phyloP scores from a whole-genome alignment of 2,329 filamentous ascomycete species.

The Sporothrix brasiliensis region DNA sequence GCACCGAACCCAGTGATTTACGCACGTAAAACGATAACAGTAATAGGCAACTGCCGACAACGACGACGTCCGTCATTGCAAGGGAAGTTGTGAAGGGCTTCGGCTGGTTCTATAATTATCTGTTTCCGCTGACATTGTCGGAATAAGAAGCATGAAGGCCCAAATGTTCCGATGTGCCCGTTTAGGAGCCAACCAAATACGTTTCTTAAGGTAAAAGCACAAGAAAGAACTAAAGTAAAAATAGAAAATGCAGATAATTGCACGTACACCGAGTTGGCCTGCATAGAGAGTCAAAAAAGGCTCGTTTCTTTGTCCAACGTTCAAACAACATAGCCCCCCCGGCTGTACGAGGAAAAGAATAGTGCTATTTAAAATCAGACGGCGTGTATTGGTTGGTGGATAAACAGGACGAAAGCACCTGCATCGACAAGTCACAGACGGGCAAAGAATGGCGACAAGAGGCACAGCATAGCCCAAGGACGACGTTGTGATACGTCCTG shows the following conservation, averaged over 20 bases:
- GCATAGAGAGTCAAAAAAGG: background rate
- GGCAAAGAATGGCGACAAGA: background rate
- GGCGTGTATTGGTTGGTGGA: conserved; percentile 24
- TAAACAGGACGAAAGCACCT: conserved; percentile 4
- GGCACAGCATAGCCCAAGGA: no score
- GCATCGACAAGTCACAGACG: background rate
- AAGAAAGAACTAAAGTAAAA: background rate
- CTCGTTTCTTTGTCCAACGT: conserved; percentile 8
- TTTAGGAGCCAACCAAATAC: conserved; percentile 22
- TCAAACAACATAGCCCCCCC: conserved; percentile 4
- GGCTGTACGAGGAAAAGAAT: no score
- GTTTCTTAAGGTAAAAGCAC: background rate
- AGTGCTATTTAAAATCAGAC: background rate
- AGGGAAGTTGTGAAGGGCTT: background rate
- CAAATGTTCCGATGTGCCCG: conserved; percentile 6
- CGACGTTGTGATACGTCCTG: conserved; percentile 14
- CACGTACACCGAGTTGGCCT: background rate
- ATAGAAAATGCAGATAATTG: background rate
- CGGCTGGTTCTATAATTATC: conserved; percentile 8
- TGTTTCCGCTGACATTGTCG: background rate
- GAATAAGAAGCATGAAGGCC: background rate
- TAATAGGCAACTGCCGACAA: background rate
- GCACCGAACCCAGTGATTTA: background rate
- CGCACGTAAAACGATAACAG: conserved; percentile 20
- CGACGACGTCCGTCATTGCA: background rate